These are phyloP conservation scores for Eleusine coracana DNA, from an alignment of 176 grass and related monocot species.

Conservation along the genomic window DNA sequence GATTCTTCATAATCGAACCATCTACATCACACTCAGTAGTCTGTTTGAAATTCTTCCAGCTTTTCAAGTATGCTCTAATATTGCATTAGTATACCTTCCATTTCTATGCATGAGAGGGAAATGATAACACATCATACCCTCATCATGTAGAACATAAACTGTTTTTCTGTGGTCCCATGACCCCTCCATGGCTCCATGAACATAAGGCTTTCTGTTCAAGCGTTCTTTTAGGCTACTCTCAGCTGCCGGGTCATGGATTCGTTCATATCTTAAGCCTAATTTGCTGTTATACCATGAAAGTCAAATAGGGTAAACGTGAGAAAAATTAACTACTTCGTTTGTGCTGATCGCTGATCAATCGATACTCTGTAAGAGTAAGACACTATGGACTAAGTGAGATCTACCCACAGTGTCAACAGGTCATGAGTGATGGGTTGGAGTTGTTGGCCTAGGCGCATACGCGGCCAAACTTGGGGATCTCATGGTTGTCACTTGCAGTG, in stretches of 20 bases:
- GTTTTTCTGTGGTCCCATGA: not conserved
- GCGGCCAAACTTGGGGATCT: not conserved
- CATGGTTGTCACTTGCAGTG: constrained; percentile 3
- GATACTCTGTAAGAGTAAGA: not conserved
- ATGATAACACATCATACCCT: not conserved
- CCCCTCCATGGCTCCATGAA: constrained; percentile 21
- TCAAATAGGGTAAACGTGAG: not conserved
- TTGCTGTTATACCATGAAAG: not conserved
- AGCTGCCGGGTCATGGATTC: constrained; percentile 26
- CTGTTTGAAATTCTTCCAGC: not conserved
- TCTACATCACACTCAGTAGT: not conserved
- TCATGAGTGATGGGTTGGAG: constrained; percentile 16
- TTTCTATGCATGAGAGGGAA: not conserved
- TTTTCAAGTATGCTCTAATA: not conserved
- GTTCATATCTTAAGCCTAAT: not conserved
- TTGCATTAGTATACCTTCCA: not conserved
- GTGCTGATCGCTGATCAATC: not conserved
- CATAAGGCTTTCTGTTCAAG: constrained; percentile 23
- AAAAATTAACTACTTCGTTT: not conserved
- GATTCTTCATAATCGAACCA: not conserved
- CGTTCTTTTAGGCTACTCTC: constrained; percentile 14
- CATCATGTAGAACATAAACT: constrained; percentile 1
- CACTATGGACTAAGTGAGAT: constrained; percentile 26
- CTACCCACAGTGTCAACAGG: not conserved
- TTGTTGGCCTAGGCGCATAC: constrained; percentile 2